These are phyloP conservation scores for Mortierella sp. DNA, from an alignment of 371 early-diverging fungal genomes.

Conservation along the genomic window DNA sequence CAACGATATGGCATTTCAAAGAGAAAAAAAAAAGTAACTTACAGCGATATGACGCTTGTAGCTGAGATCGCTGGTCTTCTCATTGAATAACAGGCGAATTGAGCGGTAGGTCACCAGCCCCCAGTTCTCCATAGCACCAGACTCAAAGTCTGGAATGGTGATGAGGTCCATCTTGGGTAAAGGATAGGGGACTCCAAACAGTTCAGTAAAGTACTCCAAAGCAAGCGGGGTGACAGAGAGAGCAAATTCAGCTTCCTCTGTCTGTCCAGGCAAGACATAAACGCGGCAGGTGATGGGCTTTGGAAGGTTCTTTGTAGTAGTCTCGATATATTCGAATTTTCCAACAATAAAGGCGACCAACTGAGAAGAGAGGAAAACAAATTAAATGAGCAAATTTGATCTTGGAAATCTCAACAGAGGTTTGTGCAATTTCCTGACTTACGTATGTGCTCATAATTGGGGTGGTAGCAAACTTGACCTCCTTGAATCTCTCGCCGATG, in stretches of 20 bases:
- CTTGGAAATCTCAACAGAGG: neutral
- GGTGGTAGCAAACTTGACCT: constrained; percentile 84
- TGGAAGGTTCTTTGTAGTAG: constrained; percentile 69
- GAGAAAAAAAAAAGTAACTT: constrained; percentile 17
- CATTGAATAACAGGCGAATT: constrained; percentile 81
- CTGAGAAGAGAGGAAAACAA: constrained; percentile 11
- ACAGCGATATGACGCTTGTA: constrained; percentile 83
- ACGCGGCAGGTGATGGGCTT: constrained; percentile 80
- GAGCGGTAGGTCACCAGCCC: constrained; percentile 91
- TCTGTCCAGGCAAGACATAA: constrained; percentile 79
- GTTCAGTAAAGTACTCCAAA: constrained; percentile 85
- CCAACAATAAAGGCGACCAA: constrained; percentile 90
- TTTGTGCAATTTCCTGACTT: constrained; percentile 5
- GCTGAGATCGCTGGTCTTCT: constrained; percentile 74
- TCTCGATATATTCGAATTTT: constrained; percentile 88
- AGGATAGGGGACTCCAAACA: constrained; percentile 89
- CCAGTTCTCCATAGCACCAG: constrained; percentile 95
- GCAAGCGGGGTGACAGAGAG: constrained; percentile 78
- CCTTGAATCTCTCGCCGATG: constrained; percentile 58
- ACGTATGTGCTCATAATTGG: constrained; percentile 91
- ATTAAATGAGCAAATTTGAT: neutral
- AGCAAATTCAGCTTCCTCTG: constrained; percentile 82
- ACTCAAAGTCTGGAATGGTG: constrained; percentile 92
- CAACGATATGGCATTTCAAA: neutral
- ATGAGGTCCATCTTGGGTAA: constrained; percentile 92